Percentiles rank a stretch among this genome's conserved stretches.
Conservation (phyloP, 2,329 filamentous ascomycete species). For the Thielaviopsis cerberus region DNA sequence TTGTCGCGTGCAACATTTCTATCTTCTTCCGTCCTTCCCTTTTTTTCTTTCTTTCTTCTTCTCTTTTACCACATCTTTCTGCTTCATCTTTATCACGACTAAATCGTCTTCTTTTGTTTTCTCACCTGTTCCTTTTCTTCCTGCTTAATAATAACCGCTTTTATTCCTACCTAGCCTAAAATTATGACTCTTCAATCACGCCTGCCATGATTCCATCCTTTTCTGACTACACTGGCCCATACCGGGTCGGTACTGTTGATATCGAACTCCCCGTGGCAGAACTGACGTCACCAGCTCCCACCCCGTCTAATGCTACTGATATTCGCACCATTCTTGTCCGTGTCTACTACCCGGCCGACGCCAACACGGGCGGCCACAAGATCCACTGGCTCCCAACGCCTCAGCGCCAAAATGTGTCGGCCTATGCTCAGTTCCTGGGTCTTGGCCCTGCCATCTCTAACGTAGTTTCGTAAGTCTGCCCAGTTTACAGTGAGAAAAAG, state of each 20-base stretch:
- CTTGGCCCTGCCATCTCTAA: constrained; percentile 38
- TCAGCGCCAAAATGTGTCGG: constrained; percentile 53
- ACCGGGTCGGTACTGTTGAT: constrained; percentile 63
- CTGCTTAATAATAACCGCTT: not conserved
- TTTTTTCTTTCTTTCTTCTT: not conserved
- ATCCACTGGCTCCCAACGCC: constrained; percentile 65
- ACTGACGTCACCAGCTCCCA: constrained; percentile 33
- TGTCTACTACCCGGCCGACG: constrained; percentile 58
- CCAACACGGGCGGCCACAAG: constrained; percentile 29
- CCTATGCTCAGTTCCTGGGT: constrained; percentile 61
- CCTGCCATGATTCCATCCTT: constrained; percentile 46
- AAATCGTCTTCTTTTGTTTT: too few relatives aligned
- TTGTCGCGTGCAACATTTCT: not conserved
- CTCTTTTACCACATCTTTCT: not conserved
- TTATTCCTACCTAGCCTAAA: too few relatives aligned
- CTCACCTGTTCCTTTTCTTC: not conserved
- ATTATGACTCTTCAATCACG: constrained; percentile 20
- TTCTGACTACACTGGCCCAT: constrained; percentile 56
- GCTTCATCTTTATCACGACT: too few relatives aligned
- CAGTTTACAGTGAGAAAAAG: not conserved
- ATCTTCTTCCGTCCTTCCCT: not conserved
- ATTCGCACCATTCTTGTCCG: constrained; percentile 63
- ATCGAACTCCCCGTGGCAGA: constrained; percentile 56
- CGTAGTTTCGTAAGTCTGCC: constrained; percentile 35
- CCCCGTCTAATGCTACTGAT: constrained; percentile 32